Evolutionary conservation across 2,329 filamentous ascomycete genomes (phyloP).

Genomic region (Triangularia setosa): DNA sequence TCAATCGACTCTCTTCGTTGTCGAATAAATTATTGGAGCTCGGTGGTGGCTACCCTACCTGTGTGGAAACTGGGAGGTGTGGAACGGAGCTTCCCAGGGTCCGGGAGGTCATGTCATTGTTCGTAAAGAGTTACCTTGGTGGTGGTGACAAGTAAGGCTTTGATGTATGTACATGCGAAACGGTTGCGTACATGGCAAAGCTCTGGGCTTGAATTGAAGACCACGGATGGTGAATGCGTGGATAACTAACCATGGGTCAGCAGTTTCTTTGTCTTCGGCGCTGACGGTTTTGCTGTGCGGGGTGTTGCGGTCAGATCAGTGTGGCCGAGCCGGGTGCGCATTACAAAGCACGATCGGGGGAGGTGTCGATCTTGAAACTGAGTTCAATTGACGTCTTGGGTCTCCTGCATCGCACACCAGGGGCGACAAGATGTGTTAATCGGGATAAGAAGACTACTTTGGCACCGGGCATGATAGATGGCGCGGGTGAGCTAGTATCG

Average conservation of each 20-base stretch:
- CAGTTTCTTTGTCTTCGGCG: neutral
- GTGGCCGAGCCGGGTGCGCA: neutral
- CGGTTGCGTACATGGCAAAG: neutral
- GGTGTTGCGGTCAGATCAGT: neutral
- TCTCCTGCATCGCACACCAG: neutral
- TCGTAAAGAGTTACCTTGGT: neutral
- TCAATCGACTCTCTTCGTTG: neutral
- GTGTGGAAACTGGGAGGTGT: neutral
- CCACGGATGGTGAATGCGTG: neutral
- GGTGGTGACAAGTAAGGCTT: neutral
- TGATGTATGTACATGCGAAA: neutral
- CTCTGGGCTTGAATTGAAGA: neutral
- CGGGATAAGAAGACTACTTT: neutral
- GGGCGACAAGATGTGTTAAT: neutral
- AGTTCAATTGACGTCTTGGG: neutral
- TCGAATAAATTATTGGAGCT: neutral
- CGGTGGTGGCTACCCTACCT: neutral
- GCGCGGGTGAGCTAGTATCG: neutral
- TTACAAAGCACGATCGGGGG: neutral
- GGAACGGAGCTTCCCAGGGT: neutral
- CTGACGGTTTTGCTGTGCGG: neutral
- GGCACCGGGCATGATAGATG: neutral
- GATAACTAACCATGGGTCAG: neutral
- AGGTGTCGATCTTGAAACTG: neutral
- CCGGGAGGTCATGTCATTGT: neutral